Percentiles rank a stretch among this genome's conserved stretches.
phyloP scores from a whole-genome alignment of 305 asterid species.

The Fraxinus latifolia region DNA sequence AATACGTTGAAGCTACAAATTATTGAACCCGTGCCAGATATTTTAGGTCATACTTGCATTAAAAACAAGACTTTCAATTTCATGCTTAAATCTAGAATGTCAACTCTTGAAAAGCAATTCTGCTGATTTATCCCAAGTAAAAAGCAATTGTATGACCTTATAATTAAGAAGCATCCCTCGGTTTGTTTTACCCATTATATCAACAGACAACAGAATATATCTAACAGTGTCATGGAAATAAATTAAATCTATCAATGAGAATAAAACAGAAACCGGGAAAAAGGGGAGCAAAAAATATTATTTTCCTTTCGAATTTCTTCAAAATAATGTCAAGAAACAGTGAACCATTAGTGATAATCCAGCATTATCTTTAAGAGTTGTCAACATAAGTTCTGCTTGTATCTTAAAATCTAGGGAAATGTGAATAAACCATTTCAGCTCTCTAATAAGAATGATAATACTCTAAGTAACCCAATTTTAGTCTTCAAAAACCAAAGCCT shows the following conservation, averaged over 20 bases:
- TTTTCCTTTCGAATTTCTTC: neutral
- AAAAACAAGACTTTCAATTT: neutral
- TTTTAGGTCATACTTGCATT: neutral
- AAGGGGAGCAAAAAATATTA: neutral
- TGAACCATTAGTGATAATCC: constrained; percentile 5
- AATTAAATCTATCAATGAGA: neutral
- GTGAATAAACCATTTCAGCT: neutral
- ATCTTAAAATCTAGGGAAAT: neutral
- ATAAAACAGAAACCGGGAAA: neutral
- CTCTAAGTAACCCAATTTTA: neutral
- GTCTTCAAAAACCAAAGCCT: neutral
- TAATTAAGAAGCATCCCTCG: neutral
- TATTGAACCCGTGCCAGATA: neutral
- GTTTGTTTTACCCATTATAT: neutral
- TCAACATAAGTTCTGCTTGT: neutral
- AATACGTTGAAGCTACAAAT: constrained; percentile 3
- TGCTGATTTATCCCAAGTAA: neutral
- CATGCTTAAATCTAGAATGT: neutral
- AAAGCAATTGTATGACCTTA: neutral
- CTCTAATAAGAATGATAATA: neutral
- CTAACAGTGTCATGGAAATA: neutral
- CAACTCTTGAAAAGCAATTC: neutral
- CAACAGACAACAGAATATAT: neutral
- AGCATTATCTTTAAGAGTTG: neutral
- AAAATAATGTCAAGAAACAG: neutral